Evolutionary conservation across 441 rosid genomes (phyloP).

Genomic region (Omphalea diandra): DNA sequence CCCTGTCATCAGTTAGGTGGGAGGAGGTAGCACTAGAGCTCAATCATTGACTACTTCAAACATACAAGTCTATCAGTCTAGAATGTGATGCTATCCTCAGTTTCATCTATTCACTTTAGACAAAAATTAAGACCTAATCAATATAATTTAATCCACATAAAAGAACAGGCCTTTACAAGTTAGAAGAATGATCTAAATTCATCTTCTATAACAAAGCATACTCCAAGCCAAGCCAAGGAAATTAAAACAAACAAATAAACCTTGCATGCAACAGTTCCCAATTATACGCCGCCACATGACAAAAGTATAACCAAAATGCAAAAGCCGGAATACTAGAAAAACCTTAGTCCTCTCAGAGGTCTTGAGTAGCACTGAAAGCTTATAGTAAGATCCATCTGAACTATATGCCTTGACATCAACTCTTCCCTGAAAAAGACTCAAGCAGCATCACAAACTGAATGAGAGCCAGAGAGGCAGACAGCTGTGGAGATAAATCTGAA

Average conservation of each 20-base stretch:
- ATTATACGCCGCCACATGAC: neutral
- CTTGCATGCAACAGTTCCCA: neutral
- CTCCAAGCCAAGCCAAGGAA: neutral
- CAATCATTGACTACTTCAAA: neutral
- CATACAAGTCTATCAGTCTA: neutral
- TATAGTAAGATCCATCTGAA: slow-evolving; percentile 85
- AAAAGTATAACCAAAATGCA: slow-evolving; percentile 9
- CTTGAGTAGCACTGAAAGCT: slow-evolving; percentile 85
- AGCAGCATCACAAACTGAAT: slow-evolving; percentile 7
- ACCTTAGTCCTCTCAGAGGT: slow-evolving; percentile 99
- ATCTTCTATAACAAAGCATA: neutral
- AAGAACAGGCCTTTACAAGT: neutral
- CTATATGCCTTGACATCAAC: slow-evolving; percentile 81
- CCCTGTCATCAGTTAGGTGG: neutral
- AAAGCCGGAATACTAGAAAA: slow-evolving; percentile 22
- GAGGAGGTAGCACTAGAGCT: neutral
- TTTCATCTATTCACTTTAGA: neutral
- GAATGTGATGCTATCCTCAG: neutral
- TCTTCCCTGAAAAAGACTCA: slow-evolving; percentile 67
- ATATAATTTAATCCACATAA: neutral
- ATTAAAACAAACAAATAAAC: slow-evolving; percentile 1
- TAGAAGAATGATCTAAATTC: neutral
- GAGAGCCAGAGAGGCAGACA: slow-evolving; percentile 1
- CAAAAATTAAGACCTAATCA: neutral
- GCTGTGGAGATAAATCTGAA: slow-evolving; percentile 17